Evolutionary conservation across 306 rosid genomes (phyloP).

Genomic region (Rosa multiflora): DNA sequence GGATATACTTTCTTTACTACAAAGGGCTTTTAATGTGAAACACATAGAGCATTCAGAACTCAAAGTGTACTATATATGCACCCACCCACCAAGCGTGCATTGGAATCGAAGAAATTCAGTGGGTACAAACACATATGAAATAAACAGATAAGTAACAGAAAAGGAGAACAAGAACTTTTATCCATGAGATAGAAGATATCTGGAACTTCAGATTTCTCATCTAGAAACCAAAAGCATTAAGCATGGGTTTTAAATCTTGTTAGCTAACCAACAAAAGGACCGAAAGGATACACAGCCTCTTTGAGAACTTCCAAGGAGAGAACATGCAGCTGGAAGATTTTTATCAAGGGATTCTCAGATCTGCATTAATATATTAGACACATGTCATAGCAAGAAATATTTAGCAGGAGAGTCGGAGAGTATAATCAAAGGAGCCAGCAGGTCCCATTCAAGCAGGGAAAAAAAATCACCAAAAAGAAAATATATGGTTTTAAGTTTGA

Average conservation of each 20-base stretch:
- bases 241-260: constrained; percentile 16
- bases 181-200: neutral
- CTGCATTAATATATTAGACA: constrained; percentile 47
- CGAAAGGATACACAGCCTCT: constrained; percentile 96
- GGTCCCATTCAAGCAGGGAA: constrained; percentile 15
- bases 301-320: constrained; percentile 83
- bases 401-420: constrained; percentile 9
- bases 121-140: constrained; percentile 12
- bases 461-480: neutral
- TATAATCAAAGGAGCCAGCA: constrained; percentile 10
- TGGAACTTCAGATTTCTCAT: neutral
- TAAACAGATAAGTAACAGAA: constrained; percentile 10
- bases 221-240: neutral
- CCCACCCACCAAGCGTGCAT: neutral
- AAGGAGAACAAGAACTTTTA: neutral
- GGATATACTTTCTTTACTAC: neutral
- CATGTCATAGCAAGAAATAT: constrained; percentile 19
- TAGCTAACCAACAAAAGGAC: constrained; percentile 26
- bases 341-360: constrained; percentile 55
- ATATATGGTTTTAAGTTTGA: neutral
- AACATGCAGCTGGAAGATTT: constrained; percentile 70
- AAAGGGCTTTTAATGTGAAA: neutral
- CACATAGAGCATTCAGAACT: constrained; percentile 1
- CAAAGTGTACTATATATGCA: neutral
- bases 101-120: constrained; percentile 19